Percentiles rank a stretch among this genome's conserved stretches.
Evolutionary conservation across 768 basidiomycete species (phyloP).

Genomic region (Asterophora parasitica): DNA sequence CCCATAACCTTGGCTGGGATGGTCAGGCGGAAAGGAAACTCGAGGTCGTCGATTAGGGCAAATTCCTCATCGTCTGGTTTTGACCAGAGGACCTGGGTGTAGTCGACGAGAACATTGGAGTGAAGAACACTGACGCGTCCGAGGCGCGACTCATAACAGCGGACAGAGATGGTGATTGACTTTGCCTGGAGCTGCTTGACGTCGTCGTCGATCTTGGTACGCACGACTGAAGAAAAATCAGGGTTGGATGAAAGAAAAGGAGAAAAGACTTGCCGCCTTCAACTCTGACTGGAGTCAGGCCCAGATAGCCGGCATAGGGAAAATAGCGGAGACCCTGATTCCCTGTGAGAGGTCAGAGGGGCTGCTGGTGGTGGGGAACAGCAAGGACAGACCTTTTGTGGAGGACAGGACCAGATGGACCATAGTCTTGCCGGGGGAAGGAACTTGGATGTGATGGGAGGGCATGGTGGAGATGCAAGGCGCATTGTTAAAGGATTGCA

Average conservation of each 20-base stretch:
- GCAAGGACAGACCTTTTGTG: slow-evolving; percentile 39
- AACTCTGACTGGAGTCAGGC: slow-evolving; percentile 72
- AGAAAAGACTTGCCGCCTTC: slow-evolving; percentile 57
- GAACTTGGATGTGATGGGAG: slow-evolving; percentile 19
- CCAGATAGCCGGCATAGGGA: slow-evolving; percentile 74
- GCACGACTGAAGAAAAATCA: slow-evolving; percentile 45
- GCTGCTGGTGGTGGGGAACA: background rate
- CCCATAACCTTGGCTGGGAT: slow-evolving; percentile 60
- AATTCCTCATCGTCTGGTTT: slow-evolving; percentile 55
- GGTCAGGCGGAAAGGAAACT: slow-evolving; percentile 67
- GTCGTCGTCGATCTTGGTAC: slow-evolving; percentile 68
- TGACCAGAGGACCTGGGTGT: slow-evolving; percentile 63
- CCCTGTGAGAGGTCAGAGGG: slow-evolving; percentile 32
- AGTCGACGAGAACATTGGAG: slow-evolving; percentile 66
- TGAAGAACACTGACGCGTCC: slow-evolving; percentile 52
- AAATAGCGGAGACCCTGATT: slow-evolving; percentile 69
- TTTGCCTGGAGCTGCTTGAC: slow-evolving; percentile 61
- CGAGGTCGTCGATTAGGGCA: slow-evolving; percentile 57
- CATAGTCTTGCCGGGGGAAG: slow-evolving; percentile 39
- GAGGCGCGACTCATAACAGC: slow-evolving; percentile 78
- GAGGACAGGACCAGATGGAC: slow-evolving; percentile 66
- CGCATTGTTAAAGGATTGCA: slow-evolving; percentile 37
- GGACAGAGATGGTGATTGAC: slow-evolving; percentile 66
- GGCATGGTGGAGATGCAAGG: slow-evolving; percentile 35
- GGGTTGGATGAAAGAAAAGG: slow-evolving; percentile 6